These are phyloP conservation scores for Cryptococcus floricola DNA, from an alignment of 1,284 basidiomycete species.

Conservation along the genomic window DNA sequence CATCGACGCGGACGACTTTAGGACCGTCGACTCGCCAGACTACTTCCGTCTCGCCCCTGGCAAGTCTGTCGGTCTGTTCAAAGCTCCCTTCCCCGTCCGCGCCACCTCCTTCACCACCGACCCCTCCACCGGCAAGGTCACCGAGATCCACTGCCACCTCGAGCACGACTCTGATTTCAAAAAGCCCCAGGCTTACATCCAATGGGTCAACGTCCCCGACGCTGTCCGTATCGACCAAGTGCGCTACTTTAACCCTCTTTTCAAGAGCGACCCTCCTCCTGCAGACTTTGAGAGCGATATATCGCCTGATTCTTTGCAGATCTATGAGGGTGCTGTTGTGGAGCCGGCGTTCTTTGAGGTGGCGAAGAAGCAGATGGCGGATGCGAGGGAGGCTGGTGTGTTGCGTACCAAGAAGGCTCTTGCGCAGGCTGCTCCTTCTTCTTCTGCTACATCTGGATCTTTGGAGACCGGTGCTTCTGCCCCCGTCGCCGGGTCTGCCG, in stretches of 20 bases:
- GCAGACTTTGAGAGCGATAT: constrained; percentile 81
- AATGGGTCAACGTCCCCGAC: constrained; percentile 91
- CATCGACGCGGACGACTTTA: constrained; percentile 94
- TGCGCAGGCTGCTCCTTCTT: constrained; percentile 47
- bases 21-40: constrained; percentile 83
- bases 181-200: constrained; percentile 94
- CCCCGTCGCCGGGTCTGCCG: constrained; percentile 21
- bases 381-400: constrained; percentile 65
- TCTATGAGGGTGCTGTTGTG: constrained; percentile 73
- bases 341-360: constrained; percentile 88
- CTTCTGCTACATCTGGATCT: neutral
- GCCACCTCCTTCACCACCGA: constrained; percentile 82
- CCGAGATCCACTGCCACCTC: constrained; percentile 72
- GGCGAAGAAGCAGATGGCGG: constrained; percentile 63
- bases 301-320: constrained; percentile 73
- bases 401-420: constrained; percentile 60
- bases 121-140: constrained; percentile 64
- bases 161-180: constrained; percentile 63
- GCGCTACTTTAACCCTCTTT: constrained; percentile 86
- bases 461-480: neutral
- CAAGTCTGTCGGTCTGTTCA: constrained; percentile 94
- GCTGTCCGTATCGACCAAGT: constrained; percentile 80
- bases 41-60: constrained; percentile 98
- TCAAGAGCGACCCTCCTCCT: constrained; percentile 89
- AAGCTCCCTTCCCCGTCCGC: constrained; percentile 92